These are phyloP conservation scores for Calophaca sinica DNA, from an alignment of 306 rosid species.

Conservation along the genomic window DNA sequence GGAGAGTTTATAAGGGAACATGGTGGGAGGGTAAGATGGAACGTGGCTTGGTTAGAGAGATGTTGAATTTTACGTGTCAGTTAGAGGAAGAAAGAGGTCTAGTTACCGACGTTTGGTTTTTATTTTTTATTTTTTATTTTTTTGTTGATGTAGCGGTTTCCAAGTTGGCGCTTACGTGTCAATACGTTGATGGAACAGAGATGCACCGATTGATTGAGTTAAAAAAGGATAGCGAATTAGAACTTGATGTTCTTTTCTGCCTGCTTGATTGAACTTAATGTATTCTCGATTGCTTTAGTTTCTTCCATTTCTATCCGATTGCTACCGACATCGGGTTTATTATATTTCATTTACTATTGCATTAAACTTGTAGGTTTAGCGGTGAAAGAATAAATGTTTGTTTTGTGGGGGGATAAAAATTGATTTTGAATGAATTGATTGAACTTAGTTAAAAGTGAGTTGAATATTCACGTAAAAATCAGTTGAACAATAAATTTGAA, in stretches of 20 bases:
- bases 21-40: constrained; percentile 32
- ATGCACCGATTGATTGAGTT: constrained; percentile 28
- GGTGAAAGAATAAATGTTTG: no score
- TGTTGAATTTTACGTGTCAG: constrained; percentile 46
- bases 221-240: background rate
- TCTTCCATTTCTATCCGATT: constrained; percentile 20
- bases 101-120: background rate
- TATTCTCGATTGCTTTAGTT: constrained; percentile 3
- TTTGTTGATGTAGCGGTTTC: background rate
- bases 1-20: constrained; percentile 27
- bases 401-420: no score
- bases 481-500: no score
- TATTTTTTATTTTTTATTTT: background rate
- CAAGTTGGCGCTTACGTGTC: constrained; percentile 43
- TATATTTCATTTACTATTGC: no score
- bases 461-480: no score
- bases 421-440: no score
- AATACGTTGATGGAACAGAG: constrained; percentile 28
- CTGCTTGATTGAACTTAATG: background rate
- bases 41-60: constrained; percentile 48
- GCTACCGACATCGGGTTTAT: background rate
- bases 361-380: no score
- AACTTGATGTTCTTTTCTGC: constrained; percentile 11
- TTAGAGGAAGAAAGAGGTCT: constrained; percentile 28
- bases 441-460: no score